A percentile compares a stretch with the other conserved stretches of the same genome.
These are phyloP conservation scores for Colletotrichum eremochloae DNA, from an alignment of 2,329 filamentous ascomycete species.

Conservation along the genomic window DNA sequence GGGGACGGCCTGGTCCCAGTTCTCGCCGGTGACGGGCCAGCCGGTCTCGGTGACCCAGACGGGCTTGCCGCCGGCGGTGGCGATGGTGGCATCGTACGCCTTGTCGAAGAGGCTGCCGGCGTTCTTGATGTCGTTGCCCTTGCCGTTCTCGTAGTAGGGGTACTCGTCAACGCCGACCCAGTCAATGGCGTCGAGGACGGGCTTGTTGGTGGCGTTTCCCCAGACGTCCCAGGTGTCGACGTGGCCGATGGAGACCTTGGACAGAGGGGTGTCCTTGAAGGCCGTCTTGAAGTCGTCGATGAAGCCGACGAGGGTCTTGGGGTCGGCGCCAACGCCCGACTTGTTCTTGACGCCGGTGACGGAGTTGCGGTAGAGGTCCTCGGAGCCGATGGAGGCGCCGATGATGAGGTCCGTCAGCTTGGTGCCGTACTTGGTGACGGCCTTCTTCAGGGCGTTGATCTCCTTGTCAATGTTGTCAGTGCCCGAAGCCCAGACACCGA, in stretches of 20 bases:
- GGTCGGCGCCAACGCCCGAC: constrained; percentile 70
- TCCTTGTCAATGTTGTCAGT: constrained; percentile 69
- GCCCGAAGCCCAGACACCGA: constrained; percentile 74
- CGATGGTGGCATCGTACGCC: constrained; percentile 59
- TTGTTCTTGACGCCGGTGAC: constrained; percentile 74
- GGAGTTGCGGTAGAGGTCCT: constrained; percentile 75
- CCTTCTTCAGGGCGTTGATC: constrained; percentile 70
- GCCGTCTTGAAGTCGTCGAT: constrained; percentile 73
- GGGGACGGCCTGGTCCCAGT: constrained; percentile 67
- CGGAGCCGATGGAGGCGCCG: constrained; percentile 75
- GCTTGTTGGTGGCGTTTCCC: constrained; percentile 70
- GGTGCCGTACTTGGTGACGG: constrained; percentile 65
- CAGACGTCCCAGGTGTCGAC: constrained; percentile 78
- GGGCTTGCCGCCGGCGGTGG: constrained; percentile 64
- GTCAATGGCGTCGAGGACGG: constrained; percentile 73
- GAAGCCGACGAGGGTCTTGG: constrained; percentile 72
- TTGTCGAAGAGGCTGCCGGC: constrained; percentile 67
- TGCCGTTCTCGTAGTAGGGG: constrained; percentile 73
- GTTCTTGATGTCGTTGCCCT: constrained; percentile 69
- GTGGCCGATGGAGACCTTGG: constrained; percentile 70
- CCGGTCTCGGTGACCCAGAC: constrained; percentile 76
- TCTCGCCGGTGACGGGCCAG: constrained; percentile 70
- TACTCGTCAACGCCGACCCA: constrained; percentile 76
- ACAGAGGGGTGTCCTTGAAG: constrained; percentile 61
- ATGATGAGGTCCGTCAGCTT: constrained; percentile 70